These are phyloP conservation scores for Strobilomyces echinocephalus DNA, from an alignment of 768 basidiomycete species.

Conservation along the genomic window DNA sequence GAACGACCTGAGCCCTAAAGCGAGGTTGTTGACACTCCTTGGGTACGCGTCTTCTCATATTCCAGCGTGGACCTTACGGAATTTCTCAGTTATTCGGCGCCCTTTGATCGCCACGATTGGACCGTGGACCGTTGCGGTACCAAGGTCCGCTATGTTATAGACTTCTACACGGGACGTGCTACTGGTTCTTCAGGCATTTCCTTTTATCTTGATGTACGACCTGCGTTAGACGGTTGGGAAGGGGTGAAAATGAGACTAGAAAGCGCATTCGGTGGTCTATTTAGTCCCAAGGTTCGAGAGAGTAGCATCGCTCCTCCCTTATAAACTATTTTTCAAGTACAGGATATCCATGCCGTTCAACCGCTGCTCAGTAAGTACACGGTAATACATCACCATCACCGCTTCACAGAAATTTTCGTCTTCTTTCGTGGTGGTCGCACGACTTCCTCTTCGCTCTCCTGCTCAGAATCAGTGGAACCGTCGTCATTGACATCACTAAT, in stretches of 20 bases:
- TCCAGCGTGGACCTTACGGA: neutral
- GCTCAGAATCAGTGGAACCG: conserved; percentile 39
- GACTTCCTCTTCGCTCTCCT: conserved; percentile 45
- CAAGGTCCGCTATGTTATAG: conserved; percentile 90
- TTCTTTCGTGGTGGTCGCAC: conserved; percentile 53
- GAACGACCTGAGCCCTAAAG: conserved; percentile 72
- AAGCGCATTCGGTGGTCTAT: conserved; percentile 45
- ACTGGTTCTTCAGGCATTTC: conserved; percentile 53
- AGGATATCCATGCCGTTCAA: conserved; percentile 7
- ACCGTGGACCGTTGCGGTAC: conserved; percentile 89
- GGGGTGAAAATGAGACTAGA: conserved; percentile 79
- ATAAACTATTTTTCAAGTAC: conserved; percentile 6
- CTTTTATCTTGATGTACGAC: conserved; percentile 92
- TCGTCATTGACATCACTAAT: conserved; percentile 51
- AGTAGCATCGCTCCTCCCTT: conserved; percentile 16
- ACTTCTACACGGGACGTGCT: conserved; percentile 88
- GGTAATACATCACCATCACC: conserved; percentile 29
- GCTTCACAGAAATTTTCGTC: conserved; percentile 45
- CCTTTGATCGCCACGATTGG: conserved; percentile 99
- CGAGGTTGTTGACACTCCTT: conserved; percentile 73
- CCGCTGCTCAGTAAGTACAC: conserved; percentile 5
- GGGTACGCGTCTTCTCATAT: conserved; percentile 54
- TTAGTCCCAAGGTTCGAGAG: conserved; percentile 20
- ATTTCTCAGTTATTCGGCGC: conserved; percentile 71
- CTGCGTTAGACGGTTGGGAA: conserved; percentile 92